Evolutionary conservation across 1,284 basidiomycete species (phyloP).

Genomic region (Marasmius oreades): DNA sequence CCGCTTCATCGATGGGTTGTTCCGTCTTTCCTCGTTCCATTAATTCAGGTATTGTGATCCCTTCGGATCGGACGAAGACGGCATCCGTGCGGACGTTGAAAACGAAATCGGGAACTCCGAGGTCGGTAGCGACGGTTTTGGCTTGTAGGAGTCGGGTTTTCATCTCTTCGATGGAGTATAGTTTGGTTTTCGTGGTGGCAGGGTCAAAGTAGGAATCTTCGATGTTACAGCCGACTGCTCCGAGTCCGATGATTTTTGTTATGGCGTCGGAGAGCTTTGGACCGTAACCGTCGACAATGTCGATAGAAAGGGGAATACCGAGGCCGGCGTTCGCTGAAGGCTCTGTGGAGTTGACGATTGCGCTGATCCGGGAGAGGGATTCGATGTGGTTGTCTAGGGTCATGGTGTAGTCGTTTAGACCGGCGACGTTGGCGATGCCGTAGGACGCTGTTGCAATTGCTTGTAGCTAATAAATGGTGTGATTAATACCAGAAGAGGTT

Average conservation of each 20-base stretch:
- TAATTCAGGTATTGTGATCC: neutral
- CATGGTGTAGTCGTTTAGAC: conserved; percentile 4
- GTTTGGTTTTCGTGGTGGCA: neutral
- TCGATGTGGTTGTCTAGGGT: conserved; percentile 2
- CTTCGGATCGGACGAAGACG: conserved; percentile 1
- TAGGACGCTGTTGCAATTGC: conserved; percentile 5
- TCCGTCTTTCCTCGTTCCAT: neutral
- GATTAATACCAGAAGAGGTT: no score
- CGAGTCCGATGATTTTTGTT: conserved; percentile 2
- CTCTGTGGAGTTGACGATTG: conserved; percentile 1
- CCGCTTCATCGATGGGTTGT: conserved; percentile 3
- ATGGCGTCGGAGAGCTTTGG: conserved; percentile 1
- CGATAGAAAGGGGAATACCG: conserved; percentile 3
- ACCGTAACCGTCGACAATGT: conserved; percentile 6
- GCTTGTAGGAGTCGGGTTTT: neutral
- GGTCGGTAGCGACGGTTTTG: conserved; percentile 3
- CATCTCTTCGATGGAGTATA: conserved; percentile 6
- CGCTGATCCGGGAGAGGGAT: neutral
- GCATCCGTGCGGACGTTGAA: conserved; percentile 7
- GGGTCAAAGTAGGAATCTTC: conserved; percentile 6
- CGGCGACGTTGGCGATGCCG: neutral
- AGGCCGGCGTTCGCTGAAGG: neutral
- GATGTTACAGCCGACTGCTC: conserved; percentile 5
- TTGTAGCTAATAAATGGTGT: neutral
- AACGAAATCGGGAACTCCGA: conserved; percentile 7